Evolutionary conservation across 2,329 filamentous ascomycete species (phyloP), one percentile per base, ranked within the genome.

Genomic region (Drechslerella dactyloides): DNA sequence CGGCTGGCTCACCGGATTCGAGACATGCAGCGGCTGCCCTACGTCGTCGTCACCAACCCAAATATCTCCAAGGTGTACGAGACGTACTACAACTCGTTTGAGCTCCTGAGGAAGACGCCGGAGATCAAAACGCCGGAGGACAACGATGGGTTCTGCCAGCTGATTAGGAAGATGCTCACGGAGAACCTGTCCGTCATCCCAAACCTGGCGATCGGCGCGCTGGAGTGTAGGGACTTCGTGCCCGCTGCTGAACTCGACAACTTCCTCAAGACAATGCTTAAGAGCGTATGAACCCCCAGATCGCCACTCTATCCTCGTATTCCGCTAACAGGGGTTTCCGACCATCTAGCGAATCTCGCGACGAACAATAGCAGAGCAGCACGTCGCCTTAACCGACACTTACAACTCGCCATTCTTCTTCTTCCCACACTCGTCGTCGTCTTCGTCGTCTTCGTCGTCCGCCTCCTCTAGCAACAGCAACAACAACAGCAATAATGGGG

Each of bases 51-150:
- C 53, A 93, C 90, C n/a, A 99, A 99, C 77, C 87, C 87, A 5
- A 91, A 99, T 79, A 90, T 99, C 74, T 91, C 90, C 78, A 88
- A 96, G 75, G 94, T 97, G 35, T 99, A 99, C 81, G 91, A 97
- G 79, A 85, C 97, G 5, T 99, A 99, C 82, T 96, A 97, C 81
- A 88, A 88, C 75, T 93, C 94, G n/a, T 99, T 99, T 77, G 94
- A 99, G 79, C 87, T 84, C 59, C 90, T 97, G 74, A 90, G 94
- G 53, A 89, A 89, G 75, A 83, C 97, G 44, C 88, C 88, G 56
- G 91, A 96, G 78, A 87, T 99, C 76, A 89, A 89, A 77, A 90
- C 87, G 0, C 81, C 96, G 37, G 90, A 96, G 33, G 93, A 97
- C 77, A 99, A 99, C 79, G 92, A 97, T 75, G 82, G 80, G 48